Evolutionary conservation across 202 grass and related monocot genomes (phyloP), one percentile per base, ranked within the genome.

Genomic region (Zizania palustris): DNA sequence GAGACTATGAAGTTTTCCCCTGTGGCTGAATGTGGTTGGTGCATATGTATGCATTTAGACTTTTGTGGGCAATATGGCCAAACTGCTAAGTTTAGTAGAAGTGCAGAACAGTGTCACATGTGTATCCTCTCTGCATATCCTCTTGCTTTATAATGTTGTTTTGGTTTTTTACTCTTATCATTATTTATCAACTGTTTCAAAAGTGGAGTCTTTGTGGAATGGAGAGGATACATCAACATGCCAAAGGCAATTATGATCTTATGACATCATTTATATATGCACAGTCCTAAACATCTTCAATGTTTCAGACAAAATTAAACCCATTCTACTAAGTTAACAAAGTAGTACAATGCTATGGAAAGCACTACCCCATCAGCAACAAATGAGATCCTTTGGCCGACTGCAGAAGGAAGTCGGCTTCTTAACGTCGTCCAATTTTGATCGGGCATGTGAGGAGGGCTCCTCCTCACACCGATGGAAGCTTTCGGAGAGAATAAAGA

Each of bases 31-130:
- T 59, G 19, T 5, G 5, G 11, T 16, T 36, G 36, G 15, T 33
- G 57, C 15, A 36, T 37, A 7, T 35, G 6, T 51, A 6, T 48
- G 7, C 68, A 12, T n/a, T 60, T 59, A 1, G 60, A 61, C 54
- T 15, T 53, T 5, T 42, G 54, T 19, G 13, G 18, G 57, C 57
- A 51, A 5, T 6, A 59, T 5, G 28, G 19, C 35, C 28, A 0
- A 84, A 72, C 64, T 72, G n/a, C 33, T 48, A 40, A 0, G 37
- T 55, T 77, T 60, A 58, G 49, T n/a, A 36, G 4, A 49, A 60
- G 7, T 33, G n/a, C 46, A 15, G 4, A 49, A 60, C 11, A 41
- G n/a, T 58, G 14, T 49, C 41, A 48, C 3, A 42, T 60, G 8
- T 63, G 22, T 44, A 49, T 37, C 28, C 37, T 19, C 21, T 49